These are phyloP conservation scores for Magnusiomyces tetraspermus DNA, from an alignment of 1,139 yeast species.

Conservation along the genomic window DNA sequence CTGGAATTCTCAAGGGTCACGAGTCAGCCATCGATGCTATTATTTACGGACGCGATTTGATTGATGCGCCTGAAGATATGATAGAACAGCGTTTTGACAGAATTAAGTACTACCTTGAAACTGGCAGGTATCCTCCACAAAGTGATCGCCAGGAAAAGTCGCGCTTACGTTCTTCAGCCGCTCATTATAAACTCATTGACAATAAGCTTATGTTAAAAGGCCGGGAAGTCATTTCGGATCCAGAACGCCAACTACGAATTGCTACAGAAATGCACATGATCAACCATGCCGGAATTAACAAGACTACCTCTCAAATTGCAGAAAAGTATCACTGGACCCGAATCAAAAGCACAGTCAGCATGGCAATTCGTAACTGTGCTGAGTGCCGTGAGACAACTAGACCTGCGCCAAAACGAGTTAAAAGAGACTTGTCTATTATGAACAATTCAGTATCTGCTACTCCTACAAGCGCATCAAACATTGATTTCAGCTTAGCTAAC, in stretches of 20 bases:
- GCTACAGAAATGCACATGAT: slow-evolving; percentile 61
- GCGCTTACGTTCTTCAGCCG: slow-evolving; percentile 69
- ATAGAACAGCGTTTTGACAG: slow-evolving; percentile 66
- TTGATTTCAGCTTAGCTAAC: background rate
- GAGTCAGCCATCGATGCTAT: slow-evolving; percentile 76
- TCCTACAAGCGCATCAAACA: slow-evolving; percentile 1
- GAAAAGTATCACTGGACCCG: slow-evolving; percentile 87
- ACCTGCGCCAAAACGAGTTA: slow-evolving; percentile 20
- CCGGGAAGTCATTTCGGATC: slow-evolving; percentile 71
- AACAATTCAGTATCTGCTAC: background rate
- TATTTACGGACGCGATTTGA: slow-evolving; percentile 53
- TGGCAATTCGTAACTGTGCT: slow-evolving; percentile 66
- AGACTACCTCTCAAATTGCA: slow-evolving; percentile 67
- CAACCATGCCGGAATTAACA: slow-evolving; percentile 84
- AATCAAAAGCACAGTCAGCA: slow-evolving; percentile 77
- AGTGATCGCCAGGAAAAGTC: slow-evolving; percentile 79
- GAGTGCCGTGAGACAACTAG: slow-evolving; percentile 50
- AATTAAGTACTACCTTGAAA: slow-evolving; percentile 65
- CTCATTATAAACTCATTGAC: slow-evolving; percentile 60
- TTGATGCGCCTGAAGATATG: slow-evolving; percentile 42
- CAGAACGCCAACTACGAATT: slow-evolving; percentile 61
- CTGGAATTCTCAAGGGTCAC: slow-evolving; percentile 78
- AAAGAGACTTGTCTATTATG: background rate
- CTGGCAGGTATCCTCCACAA: slow-evolving; percentile 79
- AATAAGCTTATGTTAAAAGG: slow-evolving; percentile 73